Conservation (phyloP, 371 early-diverging fungal species). For the Gilbertella persicaria region DNA sequence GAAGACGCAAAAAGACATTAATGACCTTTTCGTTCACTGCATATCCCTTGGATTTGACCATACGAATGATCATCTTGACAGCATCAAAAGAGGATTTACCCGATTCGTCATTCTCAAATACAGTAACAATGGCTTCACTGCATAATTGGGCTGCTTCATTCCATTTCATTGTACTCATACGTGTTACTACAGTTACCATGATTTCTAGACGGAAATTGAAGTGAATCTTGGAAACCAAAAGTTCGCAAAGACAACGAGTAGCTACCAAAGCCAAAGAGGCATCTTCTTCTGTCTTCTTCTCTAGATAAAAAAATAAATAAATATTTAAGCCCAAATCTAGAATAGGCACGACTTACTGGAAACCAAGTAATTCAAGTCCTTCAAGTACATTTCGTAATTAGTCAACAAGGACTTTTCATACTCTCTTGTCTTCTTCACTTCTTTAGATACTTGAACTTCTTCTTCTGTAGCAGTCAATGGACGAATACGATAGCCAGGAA, state of each 20-base stretch:
- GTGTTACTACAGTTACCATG: slow-evolving; percentile 75
- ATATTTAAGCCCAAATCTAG: neutral
- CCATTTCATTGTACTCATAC: slow-evolving; percentile 63
- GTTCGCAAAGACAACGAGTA: slow-evolving; percentile 73
- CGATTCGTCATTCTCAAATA: slow-evolving; percentile 83
- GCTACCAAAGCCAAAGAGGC: slow-evolving; percentile 55
- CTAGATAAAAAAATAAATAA: slow-evolving; percentile 5
- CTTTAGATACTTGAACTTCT: slow-evolving; percentile 77
- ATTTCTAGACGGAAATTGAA: slow-evolving; percentile 92
- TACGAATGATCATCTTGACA: slow-evolving; percentile 78
- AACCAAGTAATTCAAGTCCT: slow-evolving; percentile 57
- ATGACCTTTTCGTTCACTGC: slow-evolving; percentile 71
- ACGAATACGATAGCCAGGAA: slow-evolving; percentile 94
- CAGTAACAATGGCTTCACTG: slow-evolving; percentile 69
- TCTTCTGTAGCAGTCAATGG: slow-evolving; percentile 81
- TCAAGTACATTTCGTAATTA: slow-evolving; percentile 83
- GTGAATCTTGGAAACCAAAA: slow-evolving; percentile 80
- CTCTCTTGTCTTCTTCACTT: slow-evolving; percentile 82
- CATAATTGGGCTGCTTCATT: slow-evolving; percentile 69
- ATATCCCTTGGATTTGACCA: slow-evolving; percentile 82
- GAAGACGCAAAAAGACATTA: slow-evolving; percentile 74
- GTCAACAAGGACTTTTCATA: slow-evolving; percentile 82
- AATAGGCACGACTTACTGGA: slow-evolving; percentile 29
- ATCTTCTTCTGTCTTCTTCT: slow-evolving; percentile 45
- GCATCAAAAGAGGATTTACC: slow-evolving; percentile 87